Evolutionary conservation across 805 yeast species (phyloP).

Genomic region (Scheffersomyces ergatensis): DNA sequence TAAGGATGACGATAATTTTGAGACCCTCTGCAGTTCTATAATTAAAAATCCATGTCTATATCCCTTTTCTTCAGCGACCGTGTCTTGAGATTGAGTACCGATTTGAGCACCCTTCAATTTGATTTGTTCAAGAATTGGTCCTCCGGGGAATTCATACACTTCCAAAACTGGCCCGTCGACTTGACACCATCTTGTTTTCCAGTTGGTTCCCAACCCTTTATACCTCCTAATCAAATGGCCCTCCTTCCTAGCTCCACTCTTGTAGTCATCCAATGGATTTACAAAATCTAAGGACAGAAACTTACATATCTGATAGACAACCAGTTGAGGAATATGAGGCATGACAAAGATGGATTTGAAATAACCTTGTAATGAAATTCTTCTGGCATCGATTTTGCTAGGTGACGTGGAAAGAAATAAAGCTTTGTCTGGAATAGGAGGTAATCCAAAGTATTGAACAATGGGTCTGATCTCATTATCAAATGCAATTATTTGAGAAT

Average conservation of each 20-base stretch:
- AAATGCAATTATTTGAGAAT: conserved; percentile 56
- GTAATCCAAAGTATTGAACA: conserved; percentile 51
- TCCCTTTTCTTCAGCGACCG: conserved; percentile 45
- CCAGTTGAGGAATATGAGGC: conserved; percentile 56
- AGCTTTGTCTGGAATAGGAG: conserved; percentile 62
- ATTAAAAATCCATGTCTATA: conserved; percentile 61
- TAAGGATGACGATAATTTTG: conserved; percentile 27
- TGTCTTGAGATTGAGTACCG: conserved; percentile 47
- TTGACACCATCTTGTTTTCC: conserved; percentile 72
- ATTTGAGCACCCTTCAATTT: conserved; percentile 50
- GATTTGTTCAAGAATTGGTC: conserved; percentile 52
- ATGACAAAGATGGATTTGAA: conserved; percentile 54
- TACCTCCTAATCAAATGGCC: conserved; percentile 64
- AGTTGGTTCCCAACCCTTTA: conserved; percentile 58
- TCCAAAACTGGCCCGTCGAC: conserved; percentile 58
- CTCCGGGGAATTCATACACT: conserved; percentile 57
- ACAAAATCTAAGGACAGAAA: conserved; percentile 69
- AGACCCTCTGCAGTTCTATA: conserved; percentile 42
- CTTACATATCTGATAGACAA: conserved; percentile 53
- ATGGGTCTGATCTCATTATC: conserved; percentile 59
- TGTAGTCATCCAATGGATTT: conserved; percentile 53
- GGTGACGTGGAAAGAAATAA: conserved; percentile 63
- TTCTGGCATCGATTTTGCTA: conserved; percentile 59
- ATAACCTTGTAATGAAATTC: conserved; percentile 54
- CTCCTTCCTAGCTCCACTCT: conserved; percentile 55